Evolutionary conservation across 2,329 filamentous ascomycete species (phyloP).

Genomic region (Scedosporium dehoogii): DNA sequence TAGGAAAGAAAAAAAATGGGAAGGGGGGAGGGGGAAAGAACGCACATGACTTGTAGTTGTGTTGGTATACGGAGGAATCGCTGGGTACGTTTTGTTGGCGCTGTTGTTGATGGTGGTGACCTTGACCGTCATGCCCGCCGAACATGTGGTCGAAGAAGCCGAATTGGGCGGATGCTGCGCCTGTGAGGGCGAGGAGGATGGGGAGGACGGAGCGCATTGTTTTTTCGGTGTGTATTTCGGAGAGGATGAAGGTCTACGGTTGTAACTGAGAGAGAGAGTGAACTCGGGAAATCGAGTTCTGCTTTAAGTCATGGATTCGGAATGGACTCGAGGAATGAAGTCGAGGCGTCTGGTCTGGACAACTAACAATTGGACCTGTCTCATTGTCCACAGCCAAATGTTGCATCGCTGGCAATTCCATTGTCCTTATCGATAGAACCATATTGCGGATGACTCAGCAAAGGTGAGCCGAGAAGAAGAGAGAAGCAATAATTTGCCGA

Average conservation of each 20-base stretch:
- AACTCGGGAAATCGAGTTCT: too few species aligned
- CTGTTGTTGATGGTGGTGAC: conserved; percentile 42
- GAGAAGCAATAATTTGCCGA: too few species aligned
- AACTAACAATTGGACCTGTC: too few species aligned
- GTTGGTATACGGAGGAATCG: conserved; percentile 71
- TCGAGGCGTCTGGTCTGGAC: too few species aligned
- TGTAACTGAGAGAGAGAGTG: background rate
- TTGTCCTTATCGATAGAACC: background rate
- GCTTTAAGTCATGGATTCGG: too few species aligned
- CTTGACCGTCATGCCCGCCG: conserved; percentile 39
- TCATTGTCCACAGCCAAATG: background rate
- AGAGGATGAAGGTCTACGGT: background rate
- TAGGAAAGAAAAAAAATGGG: background rate
- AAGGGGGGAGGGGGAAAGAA: background rate
- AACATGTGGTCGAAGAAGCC: conserved; percentile 99
- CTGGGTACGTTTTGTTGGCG: conserved; percentile 72
- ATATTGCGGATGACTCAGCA: too few species aligned
- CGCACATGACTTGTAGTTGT: conserved; percentile 58
- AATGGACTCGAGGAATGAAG: too few species aligned
- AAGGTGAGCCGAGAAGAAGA: too few species aligned
- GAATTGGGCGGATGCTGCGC: conserved; percentile 67
- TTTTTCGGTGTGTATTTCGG: background rate
- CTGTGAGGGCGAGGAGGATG: conserved; percentile 37
- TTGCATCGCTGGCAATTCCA: conserved; percentile 7
- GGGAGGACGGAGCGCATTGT: conserved; percentile 1